Conservation (phyloP, 78 protist genomes). For the Chrysochromulina parva region DNA sequence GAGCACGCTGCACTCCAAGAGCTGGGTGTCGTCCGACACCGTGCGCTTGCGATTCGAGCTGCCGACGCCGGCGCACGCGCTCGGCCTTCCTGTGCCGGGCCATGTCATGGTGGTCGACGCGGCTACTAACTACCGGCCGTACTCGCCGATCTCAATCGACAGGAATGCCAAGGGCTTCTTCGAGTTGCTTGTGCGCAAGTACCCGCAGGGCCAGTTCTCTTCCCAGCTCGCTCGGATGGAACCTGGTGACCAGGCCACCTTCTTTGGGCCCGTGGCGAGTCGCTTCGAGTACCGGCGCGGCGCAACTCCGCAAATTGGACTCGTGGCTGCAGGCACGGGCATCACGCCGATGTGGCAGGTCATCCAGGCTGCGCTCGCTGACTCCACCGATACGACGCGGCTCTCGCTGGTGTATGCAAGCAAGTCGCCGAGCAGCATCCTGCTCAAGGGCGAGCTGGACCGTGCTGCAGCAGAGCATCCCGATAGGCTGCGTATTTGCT, state of each 20-base stretch:
- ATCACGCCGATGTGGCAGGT: no score
- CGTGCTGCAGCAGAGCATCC: no score
- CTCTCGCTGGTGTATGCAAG: no score
- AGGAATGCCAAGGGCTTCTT: background rate
- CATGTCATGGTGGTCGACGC: background rate
- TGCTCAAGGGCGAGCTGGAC: no score
- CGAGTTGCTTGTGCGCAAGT: background rate
- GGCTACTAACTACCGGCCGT: background rate
- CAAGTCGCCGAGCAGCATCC: no score
- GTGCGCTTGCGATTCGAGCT: background rate
- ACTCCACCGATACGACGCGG: no score
- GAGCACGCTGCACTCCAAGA: background rate
- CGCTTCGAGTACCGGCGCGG: background rate
- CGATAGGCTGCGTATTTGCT: no score
- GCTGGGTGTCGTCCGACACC: background rate
- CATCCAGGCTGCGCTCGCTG: no score
- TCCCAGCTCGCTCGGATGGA: background rate
- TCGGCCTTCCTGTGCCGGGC: background rate
- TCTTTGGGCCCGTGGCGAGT: background rate
- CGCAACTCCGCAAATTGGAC: background rate
- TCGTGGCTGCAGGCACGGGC: no score
- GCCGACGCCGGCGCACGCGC: background rate
- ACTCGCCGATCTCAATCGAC: background rate
- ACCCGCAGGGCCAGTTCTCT: background rate
- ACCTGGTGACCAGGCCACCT: background rate